Percentiles rank a stretch among this genome's conserved stretches.
Conservation (phyloP, 2,329 filamentous ascomycete genomes). For the Aspergillus pseudoglaucus region DNA sequence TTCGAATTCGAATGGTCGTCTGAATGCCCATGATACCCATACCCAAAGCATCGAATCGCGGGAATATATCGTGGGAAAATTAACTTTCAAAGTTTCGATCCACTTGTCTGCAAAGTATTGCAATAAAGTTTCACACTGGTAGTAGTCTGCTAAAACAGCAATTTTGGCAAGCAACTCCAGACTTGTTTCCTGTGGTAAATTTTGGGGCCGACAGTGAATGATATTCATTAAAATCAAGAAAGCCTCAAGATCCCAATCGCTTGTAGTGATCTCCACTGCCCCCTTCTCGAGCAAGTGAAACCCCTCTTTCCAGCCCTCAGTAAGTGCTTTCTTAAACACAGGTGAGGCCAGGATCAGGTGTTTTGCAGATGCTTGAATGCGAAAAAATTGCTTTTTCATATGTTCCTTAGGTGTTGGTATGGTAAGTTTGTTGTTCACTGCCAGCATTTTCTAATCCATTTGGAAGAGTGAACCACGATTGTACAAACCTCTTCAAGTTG, state of each 20-base stretch:
- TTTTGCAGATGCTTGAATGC: background rate
- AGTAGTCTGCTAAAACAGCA: too few species aligned
- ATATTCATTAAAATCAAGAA: too few species aligned
- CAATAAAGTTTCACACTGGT: background rate
- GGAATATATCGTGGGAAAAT: constrained; percentile 3
- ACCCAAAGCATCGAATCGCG: constrained; percentile 6
- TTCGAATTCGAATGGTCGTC: constrained; percentile 10
- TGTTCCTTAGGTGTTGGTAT: too few species aligned
- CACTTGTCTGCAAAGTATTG: background rate
- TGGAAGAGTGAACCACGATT: too few species aligned
- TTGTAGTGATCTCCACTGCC: background rate
- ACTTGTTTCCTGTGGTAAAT: too few species aligned
- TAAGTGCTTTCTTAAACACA: background rate
- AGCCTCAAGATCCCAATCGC: too few species aligned
- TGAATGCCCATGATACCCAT: constrained; percentile 14
- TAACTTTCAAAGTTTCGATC: background rate
- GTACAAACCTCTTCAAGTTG: too few species aligned
- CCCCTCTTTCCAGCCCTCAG: background rate
- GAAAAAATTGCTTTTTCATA: background rate
- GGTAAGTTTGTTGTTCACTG: too few species aligned
- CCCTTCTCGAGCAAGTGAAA: background rate
- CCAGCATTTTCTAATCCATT: too few species aligned
- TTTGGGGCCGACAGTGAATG: too few species aligned
- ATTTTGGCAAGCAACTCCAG: too few species aligned
- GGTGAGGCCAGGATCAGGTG: background rate